These are phyloP conservation scores for Daldinia bambusicola DNA, from an alignment of 495 filamentous ascomycete species.

Conservation along the genomic window DNA sequence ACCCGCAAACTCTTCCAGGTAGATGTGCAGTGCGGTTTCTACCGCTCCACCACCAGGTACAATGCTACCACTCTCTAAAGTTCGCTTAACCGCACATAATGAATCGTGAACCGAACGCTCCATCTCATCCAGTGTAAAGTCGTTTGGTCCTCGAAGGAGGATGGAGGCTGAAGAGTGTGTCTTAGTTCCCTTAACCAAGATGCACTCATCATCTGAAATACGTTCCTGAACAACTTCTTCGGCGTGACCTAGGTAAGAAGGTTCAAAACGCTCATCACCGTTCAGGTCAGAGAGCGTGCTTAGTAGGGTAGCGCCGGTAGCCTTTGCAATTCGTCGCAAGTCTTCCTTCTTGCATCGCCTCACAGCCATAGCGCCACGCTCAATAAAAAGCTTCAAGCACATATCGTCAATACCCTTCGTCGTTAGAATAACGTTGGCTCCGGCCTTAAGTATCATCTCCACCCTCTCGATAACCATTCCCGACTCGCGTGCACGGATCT, in stretches of 20 bases:
- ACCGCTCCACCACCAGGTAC: conserved; percentile 97
- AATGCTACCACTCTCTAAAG: conserved; percentile 94
- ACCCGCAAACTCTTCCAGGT: conserved; percentile 98
- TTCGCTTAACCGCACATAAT: conserved; percentile 95
- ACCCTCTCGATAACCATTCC: conserved; percentile 94
- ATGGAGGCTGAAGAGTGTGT: conserved; percentile 93
- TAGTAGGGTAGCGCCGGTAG: conserved; percentile 91
- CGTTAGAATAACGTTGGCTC: conserved; percentile 94
- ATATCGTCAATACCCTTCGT: conserved; percentile 99
- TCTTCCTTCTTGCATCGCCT: conserved; percentile 99
- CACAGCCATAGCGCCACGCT: conserved; percentile 95
- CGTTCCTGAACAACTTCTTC: conserved; percentile 97
- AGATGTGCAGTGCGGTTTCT: conserved; percentile 98
- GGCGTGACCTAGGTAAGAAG: conserved; percentile 85
- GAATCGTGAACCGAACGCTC: conserved; percentile 98
- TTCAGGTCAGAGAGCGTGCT: conserved; percentile 95
- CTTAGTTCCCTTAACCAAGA: conserved; percentile 95
- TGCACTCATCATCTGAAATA: conserved; percentile 99
- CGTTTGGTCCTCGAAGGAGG: conserved; percentile 94
- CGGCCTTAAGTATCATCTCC: conserved; percentile 97
- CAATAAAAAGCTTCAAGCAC: conserved; percentile 91
- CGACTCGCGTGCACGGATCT: conserved; percentile 90
- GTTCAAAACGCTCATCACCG: conserved; percentile 96
- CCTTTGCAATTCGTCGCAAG: conserved; percentile 92
- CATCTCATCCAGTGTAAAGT: conserved; percentile 99